phyloP scores from a whole-genome alignment of 106 monocot species.

The Gastrodia elata region DNA sequence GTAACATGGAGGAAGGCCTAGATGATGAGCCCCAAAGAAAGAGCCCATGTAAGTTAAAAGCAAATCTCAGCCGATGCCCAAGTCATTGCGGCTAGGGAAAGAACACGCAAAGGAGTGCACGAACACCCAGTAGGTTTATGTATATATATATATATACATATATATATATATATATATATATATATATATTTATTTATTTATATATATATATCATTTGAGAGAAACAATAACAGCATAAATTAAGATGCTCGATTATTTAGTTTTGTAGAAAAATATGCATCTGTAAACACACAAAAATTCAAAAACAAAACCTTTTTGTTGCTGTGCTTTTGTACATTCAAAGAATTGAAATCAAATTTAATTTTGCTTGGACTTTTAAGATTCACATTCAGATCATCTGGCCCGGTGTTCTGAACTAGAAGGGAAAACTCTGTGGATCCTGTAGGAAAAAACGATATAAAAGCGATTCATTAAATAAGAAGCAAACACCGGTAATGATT shows the following conservation, averaged over 20 bases:
- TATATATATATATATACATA: background rate
- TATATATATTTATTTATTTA: background rate
- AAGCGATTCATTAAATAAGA: background rate
- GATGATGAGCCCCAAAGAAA: too few relatives aligned
- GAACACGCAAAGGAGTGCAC: background rate
- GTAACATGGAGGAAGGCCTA: too few relatives aligned
- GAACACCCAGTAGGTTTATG: background rate
- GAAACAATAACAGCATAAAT: background rate
- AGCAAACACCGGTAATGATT: background rate
- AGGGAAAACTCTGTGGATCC: background rate
- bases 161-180: background rate
- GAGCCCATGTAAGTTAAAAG: too few relatives aligned
- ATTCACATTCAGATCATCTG: conserved; percentile 10
- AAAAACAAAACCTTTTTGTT: conserved; percentile 3
- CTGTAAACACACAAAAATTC: background rate
- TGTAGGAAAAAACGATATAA: conserved; percentile 3
- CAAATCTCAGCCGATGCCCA: too few relatives aligned
- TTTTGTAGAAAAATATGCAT: background rate
- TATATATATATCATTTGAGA: background rate
- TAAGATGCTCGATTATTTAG: background rate
- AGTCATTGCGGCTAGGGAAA: too few relatives aligned
- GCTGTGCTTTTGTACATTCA: conserved; percentile 1
- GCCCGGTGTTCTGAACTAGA: background rate
- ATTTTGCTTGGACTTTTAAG: background rate
- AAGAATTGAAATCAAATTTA: background rate